Conservation (phyloP, 2,329 filamentous ascomycete species). For the Huntiella abstrusa region DNA sequence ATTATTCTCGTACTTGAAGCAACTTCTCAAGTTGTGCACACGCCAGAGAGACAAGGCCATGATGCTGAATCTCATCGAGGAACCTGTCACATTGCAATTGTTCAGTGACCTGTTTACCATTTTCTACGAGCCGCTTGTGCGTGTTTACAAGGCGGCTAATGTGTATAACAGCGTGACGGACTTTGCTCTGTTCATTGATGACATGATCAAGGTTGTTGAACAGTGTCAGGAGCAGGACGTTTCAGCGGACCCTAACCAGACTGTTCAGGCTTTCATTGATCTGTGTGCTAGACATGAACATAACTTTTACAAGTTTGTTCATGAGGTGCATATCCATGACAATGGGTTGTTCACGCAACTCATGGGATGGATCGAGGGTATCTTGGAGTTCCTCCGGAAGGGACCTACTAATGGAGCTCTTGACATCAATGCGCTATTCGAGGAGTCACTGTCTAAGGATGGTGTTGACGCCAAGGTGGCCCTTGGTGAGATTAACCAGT, state of each 20-base stretch:
- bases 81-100: slow-evolving; percentile 89
- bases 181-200: slow-evolving; percentile 81
- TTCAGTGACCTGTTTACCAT: slow-evolving; percentile 95
- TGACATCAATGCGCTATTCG: slow-evolving; percentile 86
- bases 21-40: slow-evolving; percentile 79
- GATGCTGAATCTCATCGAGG: slow-evolving; percentile 92
- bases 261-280: slow-evolving; percentile 94
- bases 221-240: slow-evolving; percentile 56
- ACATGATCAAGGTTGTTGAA: slow-evolving; percentile 64
- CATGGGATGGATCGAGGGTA: slow-evolving; percentile 94
- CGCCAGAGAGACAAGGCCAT: slow-evolving; percentile 87
- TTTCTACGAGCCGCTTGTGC: slow-evolving; percentile 92
- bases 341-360: slow-evolving; percentile 90
- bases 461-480: slow-evolving; percentile 53
- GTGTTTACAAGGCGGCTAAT: slow-evolving; percentile 96
- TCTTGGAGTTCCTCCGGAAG: slow-evolving; percentile 77
- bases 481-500: slow-evolving; percentile 59
- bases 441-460: slow-evolving; percentile 51
- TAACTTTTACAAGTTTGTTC: slow-evolving; percentile 97
- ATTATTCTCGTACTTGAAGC: slow-evolving; percentile 86
- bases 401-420: slow-evolving; percentile 72
- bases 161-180: slow-evolving; percentile 96
- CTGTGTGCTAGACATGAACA: slow-evolving; percentile 86
- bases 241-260: slow-evolving; percentile 91
- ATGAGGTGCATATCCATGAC: slow-evolving; percentile 92